Conservation (phyloP, 1,284 basidiomycete species). For the Ganoderma boninense region DNA sequence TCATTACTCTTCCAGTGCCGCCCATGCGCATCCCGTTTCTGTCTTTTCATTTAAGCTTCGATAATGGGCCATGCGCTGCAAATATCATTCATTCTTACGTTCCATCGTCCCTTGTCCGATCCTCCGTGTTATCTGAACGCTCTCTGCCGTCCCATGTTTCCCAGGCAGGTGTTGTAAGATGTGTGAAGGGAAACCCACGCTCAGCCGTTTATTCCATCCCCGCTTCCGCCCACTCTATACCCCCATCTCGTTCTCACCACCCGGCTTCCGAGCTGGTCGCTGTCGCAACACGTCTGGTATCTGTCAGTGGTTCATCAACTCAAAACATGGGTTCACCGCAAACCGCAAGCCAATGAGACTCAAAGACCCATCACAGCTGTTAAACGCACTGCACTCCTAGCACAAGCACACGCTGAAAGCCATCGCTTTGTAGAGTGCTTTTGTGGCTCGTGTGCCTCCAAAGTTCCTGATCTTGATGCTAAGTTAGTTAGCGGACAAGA, state of each 20-base stretch:
- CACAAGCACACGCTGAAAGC: background rate
- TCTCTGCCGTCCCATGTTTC: background rate
- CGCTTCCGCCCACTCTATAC: background rate
- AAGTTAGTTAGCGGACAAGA: background rate
- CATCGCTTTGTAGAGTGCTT: background rate
- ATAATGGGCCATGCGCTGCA: background rate
- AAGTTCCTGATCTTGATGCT: background rate
- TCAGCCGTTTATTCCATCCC: background rate
- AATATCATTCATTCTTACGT: background rate
- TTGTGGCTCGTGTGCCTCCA: background rate
- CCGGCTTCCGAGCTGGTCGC: background rate
- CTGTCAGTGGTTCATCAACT: background rate
- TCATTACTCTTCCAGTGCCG: background rate
- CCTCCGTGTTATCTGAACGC: background rate
- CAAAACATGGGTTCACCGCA: background rate
- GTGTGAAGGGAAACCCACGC: background rate
- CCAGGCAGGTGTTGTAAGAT: background rate
- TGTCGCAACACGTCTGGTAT: background rate
- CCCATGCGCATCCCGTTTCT: background rate
- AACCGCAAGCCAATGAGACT: background rate
- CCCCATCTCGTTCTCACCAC: slow-evolving; percentile 1
- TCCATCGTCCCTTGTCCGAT: background rate
- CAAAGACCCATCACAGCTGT: background rate
- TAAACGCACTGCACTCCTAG: background rate
- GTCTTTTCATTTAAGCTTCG: slow-evolving; percentile 3